Evolutionary conservation across 352 stramenopile genomes (phyloP).

Genomic region (Globisporangium abappressorium): DNA sequence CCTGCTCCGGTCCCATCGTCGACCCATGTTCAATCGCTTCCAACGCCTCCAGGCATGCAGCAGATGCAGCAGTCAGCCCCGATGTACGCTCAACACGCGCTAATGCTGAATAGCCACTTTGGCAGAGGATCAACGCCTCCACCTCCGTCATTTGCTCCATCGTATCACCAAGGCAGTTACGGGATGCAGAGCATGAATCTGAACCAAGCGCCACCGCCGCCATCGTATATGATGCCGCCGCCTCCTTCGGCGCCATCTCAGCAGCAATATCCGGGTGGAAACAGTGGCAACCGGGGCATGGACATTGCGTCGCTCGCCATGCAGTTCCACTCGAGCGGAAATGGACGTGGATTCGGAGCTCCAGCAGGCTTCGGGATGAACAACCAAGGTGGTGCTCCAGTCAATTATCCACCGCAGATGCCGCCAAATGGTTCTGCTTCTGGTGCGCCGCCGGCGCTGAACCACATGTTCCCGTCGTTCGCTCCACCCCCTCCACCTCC

Average conservation of each 20-base stretch:
- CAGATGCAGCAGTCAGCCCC: constrained; percentile 1
- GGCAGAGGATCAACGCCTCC: constrained; percentile 11
- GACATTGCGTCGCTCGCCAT: constrained; percentile 73
- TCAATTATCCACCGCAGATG: constrained; percentile 21
- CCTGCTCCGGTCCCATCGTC: neutral
- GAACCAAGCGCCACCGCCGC: constrained; percentile 19
- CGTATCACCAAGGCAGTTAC: constrained; percentile 29
- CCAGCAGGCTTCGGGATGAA: constrained; percentile 27
- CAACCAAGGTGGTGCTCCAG: neutral
- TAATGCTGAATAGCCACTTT: constrained; percentile 28
- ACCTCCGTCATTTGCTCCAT: constrained; percentile 16
- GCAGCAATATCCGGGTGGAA: constrained; percentile 14
- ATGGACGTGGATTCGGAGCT: constrained; percentile 12
- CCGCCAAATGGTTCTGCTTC: constrained; percentile 27
- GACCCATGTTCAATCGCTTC: constrained; percentile 11
- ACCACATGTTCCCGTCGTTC: constrained; percentile 39
- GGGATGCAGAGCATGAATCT: constrained; percentile 20
- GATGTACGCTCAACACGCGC: constrained; percentile 10
- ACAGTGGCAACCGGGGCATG: constrained; percentile 22
- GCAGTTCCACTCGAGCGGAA: constrained; percentile 56
- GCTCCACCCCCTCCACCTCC: constrained; percentile 29
- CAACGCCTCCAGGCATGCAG: constrained; percentile 1
- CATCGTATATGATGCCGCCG: constrained; percentile 27
- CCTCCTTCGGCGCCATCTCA: constrained; percentile 20
- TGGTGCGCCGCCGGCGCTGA: constrained; percentile 6